Percentiles rank a stretch among this genome's conserved stretches.
Evolutionary conservation across 257 asterid species (phyloP).

Genomic region (Ocimum tenuiflorum): DNA sequence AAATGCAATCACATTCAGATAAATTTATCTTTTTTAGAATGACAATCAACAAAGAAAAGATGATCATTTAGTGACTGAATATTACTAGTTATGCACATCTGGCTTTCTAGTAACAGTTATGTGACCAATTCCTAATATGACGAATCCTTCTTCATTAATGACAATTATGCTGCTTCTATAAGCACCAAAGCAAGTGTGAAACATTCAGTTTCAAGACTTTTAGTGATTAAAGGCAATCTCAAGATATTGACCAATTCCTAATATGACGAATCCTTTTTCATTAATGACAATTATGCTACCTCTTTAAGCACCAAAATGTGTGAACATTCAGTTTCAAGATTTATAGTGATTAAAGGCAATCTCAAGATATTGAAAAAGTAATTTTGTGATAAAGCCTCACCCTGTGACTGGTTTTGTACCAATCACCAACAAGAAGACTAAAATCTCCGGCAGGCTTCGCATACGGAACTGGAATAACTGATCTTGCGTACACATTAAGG

Average conservation of each 20-base stretch:
- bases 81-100: too few relatives aligned
- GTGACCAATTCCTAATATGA: too few relatives aligned
- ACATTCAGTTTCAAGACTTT: too few relatives aligned
- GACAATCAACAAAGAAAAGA: not conserved
- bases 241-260: too few relatives aligned
- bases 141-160: too few relatives aligned
- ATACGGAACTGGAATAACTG: slow-evolving; percentile 88
- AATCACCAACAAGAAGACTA: slow-evolving; percentile 78
- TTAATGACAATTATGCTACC: too few relatives aligned
- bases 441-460: slow-evolving; percentile 74
- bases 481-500: slow-evolving; percentile 65
- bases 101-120: too few relatives aligned
- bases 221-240: too few relatives aligned
- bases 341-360: too few relatives aligned
- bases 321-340: too few relatives aligned
- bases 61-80: too few relatives aligned
- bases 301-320: not conserved
- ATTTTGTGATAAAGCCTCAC: slow-evolving; percentile 25
- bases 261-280: too few relatives aligned
- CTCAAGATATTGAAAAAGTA: not conserved
- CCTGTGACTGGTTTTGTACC: slow-evolving; percentile 70
- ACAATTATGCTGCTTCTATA: not conserved
- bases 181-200: not conserved
- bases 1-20: slow-evolving; percentile 22
- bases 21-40: not conserved